Evolutionary conservation across 805 yeast species (phyloP).

Genomic region (Candida morakotiae): DNA sequence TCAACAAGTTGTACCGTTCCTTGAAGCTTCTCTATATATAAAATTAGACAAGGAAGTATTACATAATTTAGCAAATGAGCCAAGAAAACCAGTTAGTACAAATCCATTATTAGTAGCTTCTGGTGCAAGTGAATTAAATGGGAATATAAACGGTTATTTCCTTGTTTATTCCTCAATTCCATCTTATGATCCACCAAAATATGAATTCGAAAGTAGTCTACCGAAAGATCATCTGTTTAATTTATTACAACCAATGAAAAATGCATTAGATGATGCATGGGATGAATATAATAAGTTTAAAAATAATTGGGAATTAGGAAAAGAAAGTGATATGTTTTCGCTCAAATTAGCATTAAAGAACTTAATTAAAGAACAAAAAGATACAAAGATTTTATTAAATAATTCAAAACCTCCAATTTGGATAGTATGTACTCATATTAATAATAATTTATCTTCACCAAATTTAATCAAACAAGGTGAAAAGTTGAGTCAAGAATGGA

Average conservation of each 20-base stretch:
- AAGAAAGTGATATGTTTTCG: constrained; percentile 65
- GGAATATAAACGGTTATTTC: constrained; percentile 70
- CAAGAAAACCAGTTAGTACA: constrained; percentile 57
- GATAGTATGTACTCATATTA: constrained; percentile 60
- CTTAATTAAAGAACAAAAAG: constrained; percentile 47
- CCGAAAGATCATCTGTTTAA: constrained; percentile 21
- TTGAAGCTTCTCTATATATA: constrained; percentile 67
- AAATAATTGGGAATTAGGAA: constrained; percentile 55
- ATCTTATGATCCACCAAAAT: constrained; percentile 54
- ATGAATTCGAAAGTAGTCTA: constrained; percentile 27
- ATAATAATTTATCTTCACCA: constrained; percentile 58
- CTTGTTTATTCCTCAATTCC: constrained; percentile 71
- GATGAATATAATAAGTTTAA: constrained; percentile 55
- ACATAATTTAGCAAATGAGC: constrained; percentile 59
- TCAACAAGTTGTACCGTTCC: constrained; percentile 66
- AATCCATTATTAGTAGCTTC: constrained; percentile 70
- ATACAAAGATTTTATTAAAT: constrained; percentile 16
- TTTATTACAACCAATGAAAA: constrained; percentile 44
- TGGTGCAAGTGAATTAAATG: constrained; percentile 75
- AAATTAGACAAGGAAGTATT: constrained; percentile 56
- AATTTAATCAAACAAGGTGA: constrained; percentile 54
- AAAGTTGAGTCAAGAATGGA: constrained; percentile 56
- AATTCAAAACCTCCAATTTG: constrained; percentile 57
- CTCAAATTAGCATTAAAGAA: constrained; percentile 53
- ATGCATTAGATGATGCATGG: constrained; percentile 71